Evolutionary conservation across 2,329 filamentous ascomycete species (phyloP), one percentile per base, ranked within the genome.

Genomic region (Xylaria sp.): DNA sequence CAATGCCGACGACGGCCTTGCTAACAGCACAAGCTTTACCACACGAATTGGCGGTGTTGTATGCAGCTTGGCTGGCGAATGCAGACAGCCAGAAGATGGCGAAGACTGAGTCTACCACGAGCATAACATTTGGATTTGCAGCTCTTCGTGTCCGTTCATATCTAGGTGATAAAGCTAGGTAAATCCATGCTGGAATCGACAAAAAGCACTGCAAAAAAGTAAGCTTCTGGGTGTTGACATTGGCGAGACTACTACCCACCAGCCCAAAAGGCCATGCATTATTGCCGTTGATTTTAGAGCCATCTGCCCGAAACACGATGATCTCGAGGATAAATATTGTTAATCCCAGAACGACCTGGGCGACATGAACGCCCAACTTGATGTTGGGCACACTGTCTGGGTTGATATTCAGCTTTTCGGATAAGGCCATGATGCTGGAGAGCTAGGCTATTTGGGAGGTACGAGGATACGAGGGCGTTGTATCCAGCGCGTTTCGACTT

Each of bases 61-160:
- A 91, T 9, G 87, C 84, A 2, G 90, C 89, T 76, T 91, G 88
- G 20, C 88, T 86, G 37, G 90, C 86, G 76, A 91, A 92, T 20
- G 87, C 90, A 2, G 89, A 90, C 52, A 92, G 82, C 89, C 90
- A 92, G 70, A 91, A 80, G 72, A 92, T 78, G 75, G 82, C 81
- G 76, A 85, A 90, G 66, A 89, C 48, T n/a, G 79, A 79, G 76
- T 92, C 90, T 39, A 91, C 82, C 9, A 80, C 81, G 28, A 88
- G 80, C 84, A 92, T 89, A 69, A 84, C 89, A 73, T 89, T 86
- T 2, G 89, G 88, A 68, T 91, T 83, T 60, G 89, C 90, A 63
- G 89, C 83, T 71, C 84, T 87, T 64, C 87, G 85, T 4, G 90
- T 90, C 71, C 89, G 85, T 57, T 85, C 84, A 78, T 88, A 91